Base-by-base conservation (phyloP, 768 basidiomycete species). In the Russula virescens region DNA sequence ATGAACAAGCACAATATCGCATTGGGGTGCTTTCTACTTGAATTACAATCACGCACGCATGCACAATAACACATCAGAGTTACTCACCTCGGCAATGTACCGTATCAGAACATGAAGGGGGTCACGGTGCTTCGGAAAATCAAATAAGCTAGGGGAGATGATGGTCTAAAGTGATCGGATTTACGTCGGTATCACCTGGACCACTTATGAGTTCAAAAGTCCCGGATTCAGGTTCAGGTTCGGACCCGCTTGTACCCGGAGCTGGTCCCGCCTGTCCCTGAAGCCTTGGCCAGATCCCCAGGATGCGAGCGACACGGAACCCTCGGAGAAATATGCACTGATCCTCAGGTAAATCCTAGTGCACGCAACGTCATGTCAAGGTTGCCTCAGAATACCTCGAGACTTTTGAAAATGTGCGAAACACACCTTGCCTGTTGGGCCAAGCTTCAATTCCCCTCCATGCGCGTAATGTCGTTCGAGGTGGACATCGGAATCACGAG, bases 271-370 rank as follows among this genome's bases (percentile, higher is more conserved):
- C 53, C 26, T 8, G 4, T 19, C 38, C 53, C 23, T 25, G 38
- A 42, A 54, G 53, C 14, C 18, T 54, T 42, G 53, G 53, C 38
- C 38, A 54, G 5, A 54, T 40, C 5, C n/a, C 25, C 25, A 54
- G 18, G 21, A 26, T 42, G 8, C 53, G 53, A 18, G 10, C 38
- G 53, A 42, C 25, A 10, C 38, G 53, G 14, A 21, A 54, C 0
- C 53, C 53, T 54, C 53, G 53, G 19, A 54, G 2, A 10, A 54
- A 42, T 42, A 54, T 40, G 38, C 38, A 54, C 26, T 54, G 53
- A 16, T 54, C 25, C 9, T 54, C 25, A 4, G 53, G 53, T 19
- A 54, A 25, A 19, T 26, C 9, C 53, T 54, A 42, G 25, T 8
- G 16, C 2, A 4, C n/a, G 34, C 1, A n/a, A 38, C 10, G 38